Evolutionary conservation across 139 green algal species (phyloP).

Genomic region (Eudorina sp.): DNA sequence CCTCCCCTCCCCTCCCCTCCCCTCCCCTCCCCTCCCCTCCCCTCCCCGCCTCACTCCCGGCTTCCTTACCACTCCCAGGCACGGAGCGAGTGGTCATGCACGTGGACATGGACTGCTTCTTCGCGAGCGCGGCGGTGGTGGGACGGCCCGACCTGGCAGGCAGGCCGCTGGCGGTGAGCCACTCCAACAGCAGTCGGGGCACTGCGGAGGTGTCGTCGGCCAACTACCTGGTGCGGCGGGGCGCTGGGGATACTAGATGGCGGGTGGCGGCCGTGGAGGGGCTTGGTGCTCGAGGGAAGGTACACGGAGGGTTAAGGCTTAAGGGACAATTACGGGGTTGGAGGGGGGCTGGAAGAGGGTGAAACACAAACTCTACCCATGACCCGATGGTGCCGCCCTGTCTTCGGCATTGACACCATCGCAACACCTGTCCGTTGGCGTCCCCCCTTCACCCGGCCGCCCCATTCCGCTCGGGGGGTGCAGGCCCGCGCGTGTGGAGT

Average conservation of each 20-base stretch:
- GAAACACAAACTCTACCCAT: no score
- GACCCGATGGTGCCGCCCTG: no score
- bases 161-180: constrained; percentile 86
- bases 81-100: constrained; percentile 84
- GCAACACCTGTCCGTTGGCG: no score
- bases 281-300: no score
- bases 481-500: constrained; percentile 76
- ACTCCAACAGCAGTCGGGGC: constrained; percentile 84
- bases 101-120: constrained; percentile 99
- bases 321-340: no score
- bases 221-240: constrained; percentile 89
- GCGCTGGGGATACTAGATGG: no score
- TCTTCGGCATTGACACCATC: no score
- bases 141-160: constrained; percentile 74
- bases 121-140: constrained; percentile 84
- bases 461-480: no score
- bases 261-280: background rate
- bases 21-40: background rate
- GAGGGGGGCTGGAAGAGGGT: no score
- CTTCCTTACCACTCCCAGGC: background rate
- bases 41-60: background rate
- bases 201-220: constrained; percentile 77
- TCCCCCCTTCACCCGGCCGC: background rate
- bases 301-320: no score
- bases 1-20: background rate